Conservation (phyloP, 2,329 filamentous ascomycete genomes). For the Phialophora expanda region DNA sequence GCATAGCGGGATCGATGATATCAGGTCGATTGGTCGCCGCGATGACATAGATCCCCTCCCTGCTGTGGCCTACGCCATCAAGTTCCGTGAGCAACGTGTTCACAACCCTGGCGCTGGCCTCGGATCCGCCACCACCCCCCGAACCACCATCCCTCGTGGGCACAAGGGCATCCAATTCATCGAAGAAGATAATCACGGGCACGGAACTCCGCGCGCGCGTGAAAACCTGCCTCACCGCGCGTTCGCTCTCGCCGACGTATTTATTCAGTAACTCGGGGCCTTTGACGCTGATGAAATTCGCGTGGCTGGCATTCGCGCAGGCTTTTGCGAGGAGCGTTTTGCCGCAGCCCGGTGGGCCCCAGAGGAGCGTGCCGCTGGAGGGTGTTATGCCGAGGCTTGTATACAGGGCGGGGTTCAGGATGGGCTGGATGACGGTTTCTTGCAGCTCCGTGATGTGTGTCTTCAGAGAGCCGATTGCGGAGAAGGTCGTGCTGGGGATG, state of each 20-base stretch:
- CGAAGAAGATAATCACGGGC: constrained; percentile 96
- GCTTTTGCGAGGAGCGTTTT: constrained; percentile 97
- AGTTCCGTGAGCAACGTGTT: constrained; percentile 95
- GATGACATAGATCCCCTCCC: constrained; percentile 89
- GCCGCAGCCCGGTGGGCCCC: constrained; percentile 95
- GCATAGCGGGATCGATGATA: constrained; percentile 94
- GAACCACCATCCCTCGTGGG: constrained; percentile 78
- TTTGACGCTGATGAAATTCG: constrained; percentile 98
- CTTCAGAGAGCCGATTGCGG: constrained; percentile 83
- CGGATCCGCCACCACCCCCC: constrained; percentile 66
- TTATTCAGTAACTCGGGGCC: constrained; percentile 96
- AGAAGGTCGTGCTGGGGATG: constrained; percentile 91
- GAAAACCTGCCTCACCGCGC: constrained; percentile 90
- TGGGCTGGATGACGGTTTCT: constrained; percentile 86
- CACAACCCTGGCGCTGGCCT: constrained; percentile 86
- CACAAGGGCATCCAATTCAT: constrained; percentile 92
- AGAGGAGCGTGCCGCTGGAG: constrained; percentile 87
- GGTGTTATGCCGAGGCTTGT: constrained; percentile 76
- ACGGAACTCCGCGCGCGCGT: constrained; percentile 81
- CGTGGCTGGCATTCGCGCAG: constrained; percentile 91
- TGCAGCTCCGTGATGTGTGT: constrained; percentile 80
- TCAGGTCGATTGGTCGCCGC: constrained; percentile 94
- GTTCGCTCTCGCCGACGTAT: constrained; percentile 94
- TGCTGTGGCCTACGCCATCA: constrained; percentile 75
- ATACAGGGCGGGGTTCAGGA: constrained; percentile 80